Base-by-base conservation (phyloP, 192 early-diverging fungal species). In the Phlyctochytrium planicorne region DNA sequence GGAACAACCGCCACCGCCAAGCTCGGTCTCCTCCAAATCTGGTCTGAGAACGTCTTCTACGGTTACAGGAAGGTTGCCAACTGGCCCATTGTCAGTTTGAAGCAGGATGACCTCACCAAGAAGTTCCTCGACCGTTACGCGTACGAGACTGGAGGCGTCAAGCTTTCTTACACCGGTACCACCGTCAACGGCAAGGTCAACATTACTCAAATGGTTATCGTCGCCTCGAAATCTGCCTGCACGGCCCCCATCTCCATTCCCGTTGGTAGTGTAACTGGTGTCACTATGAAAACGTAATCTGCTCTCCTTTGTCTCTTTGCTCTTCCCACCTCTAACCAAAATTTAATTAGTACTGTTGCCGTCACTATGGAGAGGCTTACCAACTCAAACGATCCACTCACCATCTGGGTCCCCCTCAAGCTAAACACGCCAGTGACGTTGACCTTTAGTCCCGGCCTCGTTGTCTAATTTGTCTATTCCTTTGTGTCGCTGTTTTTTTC, bases 121-220 rank as follows among this genome's bases (percentile, higher is more conserved):
- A 29, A 29, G 53, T 67, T 62, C 53, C 30, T 61, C 10, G 47
- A 67, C 27, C 53, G 66, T 24, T 20, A 31, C n/a, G 60, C 32
- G 10, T 67, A 67, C 53, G 66, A 67, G 56, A 67, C 66, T 3
- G 66, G 55, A 3, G 66, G 66, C n/a, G 66, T 67, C n/a, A 62
- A 17, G 4, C 55, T 67, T 31, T 2, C 30, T 4, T 30, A 62
- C 25, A 29, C 4, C 10, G 31, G 3, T 16, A 31, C 66, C 3
- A 53, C 66, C 29, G 27, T 4, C 14, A 24, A 25, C n/a, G 55
- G 25, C 12, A 32, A 3, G 3, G 12, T 33, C 3, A 59, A 2
- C 30, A 34, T 27, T 10, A 50, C 47, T 20, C 23, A 24, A 6
- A 14, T 47, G 10, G 20, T 20, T 6, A 20, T 47, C 10, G 66